Base-by-base conservation (phyloP, 345 rosid genomes). In the Brassica nigra region DNA sequence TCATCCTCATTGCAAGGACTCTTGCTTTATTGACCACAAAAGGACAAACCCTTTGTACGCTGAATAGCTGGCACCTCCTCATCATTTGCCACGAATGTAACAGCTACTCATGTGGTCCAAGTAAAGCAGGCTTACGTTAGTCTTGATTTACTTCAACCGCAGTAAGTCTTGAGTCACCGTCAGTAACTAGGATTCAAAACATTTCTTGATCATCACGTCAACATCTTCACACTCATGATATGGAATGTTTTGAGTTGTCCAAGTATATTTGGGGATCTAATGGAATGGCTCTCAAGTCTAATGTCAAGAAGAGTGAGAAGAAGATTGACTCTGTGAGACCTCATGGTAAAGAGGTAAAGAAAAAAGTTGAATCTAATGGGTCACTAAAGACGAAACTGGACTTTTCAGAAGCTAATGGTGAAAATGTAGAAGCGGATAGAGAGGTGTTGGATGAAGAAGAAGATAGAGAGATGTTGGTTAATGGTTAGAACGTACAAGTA, bases 181-280 rank as follows among this genome's bases (percentile, higher is more conserved):
- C 5, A 31, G 27, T 23, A 23, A 23, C 27, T 31, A 31, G 34
- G 34, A 31, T 31, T 31, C 34, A 2, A 31, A 31, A 31, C 34
- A 31, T 31, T 31, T 31, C 4, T 3, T 31, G 34, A 31, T 31
- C 34, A 31, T 31, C 34, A 31, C 4, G 34, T 31, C 34, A 31
- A 31, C 34, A 31, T 31, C 34, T 31, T 5, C 34, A 31, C 34
- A 31, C 27, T 23, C 90, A 86, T 52, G 86, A 84, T 9, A 10
- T 36, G 0, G 68, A 57, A 34, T 23, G 63, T 34, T 78, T 80
- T 6, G 63, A 30, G 14, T 71, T 88, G 6, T 78, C 84, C 0
- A 70, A 81, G 74, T 70, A n/a, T 28, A 68, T 86, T 5, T 86
- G 86, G 90, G 80, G 85, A 2, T 12, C 66, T 27, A 16, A 68